Evolutionary conservation across 805 yeast genomes (phyloP).

Genomic region (Kluyveromyces aestuarii): DNA sequence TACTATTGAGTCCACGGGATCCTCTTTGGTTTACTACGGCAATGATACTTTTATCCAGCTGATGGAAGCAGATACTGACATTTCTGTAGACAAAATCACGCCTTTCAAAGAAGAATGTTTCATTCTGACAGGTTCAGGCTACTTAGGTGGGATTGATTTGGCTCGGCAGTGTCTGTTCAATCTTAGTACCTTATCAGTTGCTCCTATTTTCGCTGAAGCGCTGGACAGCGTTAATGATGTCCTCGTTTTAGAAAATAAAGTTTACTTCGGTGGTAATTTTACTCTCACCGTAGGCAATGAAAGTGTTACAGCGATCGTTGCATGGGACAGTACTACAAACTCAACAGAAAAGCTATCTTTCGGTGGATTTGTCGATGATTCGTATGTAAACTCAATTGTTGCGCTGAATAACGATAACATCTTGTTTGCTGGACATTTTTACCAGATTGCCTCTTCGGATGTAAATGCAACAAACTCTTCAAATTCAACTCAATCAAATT

Average conservation of each 20-base stretch:
- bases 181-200: slow-evolving; percentile 19
- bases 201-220: slow-evolving; percentile 18
- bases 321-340: slow-evolving; percentile 44
- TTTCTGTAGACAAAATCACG: slow-evolving; percentile 15
- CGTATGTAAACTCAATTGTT: slow-evolving; percentile 54
- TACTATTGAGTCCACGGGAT: slow-evolving; percentile 10
- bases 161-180: slow-evolving; percentile 29
- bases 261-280: slow-evolving; percentile 80
- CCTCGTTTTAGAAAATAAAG: slow-evolving; percentile 40
- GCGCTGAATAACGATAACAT: slow-evolving; percentile 41
- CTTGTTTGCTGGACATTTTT: slow-evolving; percentile 73
- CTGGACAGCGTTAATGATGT: slow-evolving; percentile 33
- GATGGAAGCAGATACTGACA: slow-evolving; percentile 7
- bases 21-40: slow-evolving; percentile 19
- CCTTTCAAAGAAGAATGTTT: slow-evolving; percentile 27
- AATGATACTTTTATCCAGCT: slow-evolving; percentile 19
- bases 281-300: slow-evolving; percentile 40
- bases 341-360: slow-evolving; percentile 48
- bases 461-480: slow-evolving; percentile 22
- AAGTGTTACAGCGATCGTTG: slow-evolving; percentile 38
- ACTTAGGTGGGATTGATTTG: slow-evolving; percentile 16
- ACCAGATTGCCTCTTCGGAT: slow-evolving; percentile 45
- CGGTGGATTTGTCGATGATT: slow-evolving; percentile 59
- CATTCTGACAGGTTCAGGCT: slow-evolving; percentile 28
- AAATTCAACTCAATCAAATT: slow-evolving; percentile 5